Evolutionary conservation across 345 rosid species (phyloP).

Genomic region (Hypericum androsaemum): DNA sequence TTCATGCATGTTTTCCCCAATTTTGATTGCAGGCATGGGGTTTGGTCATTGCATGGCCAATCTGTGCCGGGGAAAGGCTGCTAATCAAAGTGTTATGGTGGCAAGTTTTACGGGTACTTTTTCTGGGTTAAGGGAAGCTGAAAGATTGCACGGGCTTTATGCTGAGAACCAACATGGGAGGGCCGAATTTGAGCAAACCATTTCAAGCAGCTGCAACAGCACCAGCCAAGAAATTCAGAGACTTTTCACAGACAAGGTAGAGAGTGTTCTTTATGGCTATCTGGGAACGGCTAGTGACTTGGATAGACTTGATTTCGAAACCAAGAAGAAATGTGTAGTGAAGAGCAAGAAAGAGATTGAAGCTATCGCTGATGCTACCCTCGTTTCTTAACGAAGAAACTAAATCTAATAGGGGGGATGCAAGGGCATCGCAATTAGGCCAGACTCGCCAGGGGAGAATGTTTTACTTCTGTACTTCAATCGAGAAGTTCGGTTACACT

Average conservation of each 20-base stretch:
- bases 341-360: constrained; percentile 40
- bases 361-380: constrained; percentile 16
- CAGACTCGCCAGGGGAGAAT: too few species aligned
- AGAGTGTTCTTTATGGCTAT: constrained; percentile 31
- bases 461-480: too few species aligned
- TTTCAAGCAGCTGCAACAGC: constrained; percentile 1
- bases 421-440: too few species aligned
- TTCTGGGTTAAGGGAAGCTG: constrained; percentile 39
- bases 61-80: constrained; percentile 36
- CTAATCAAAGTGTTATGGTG: constrained; percentile 38
- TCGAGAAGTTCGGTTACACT: too few species aligned
- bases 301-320: constrained; percentile 34
- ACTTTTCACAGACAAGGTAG: constrained; percentile 6
- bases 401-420: too few species aligned
- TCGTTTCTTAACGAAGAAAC: neutral
- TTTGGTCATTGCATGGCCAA: constrained; percentile 22
- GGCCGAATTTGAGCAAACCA: constrained; percentile 21
- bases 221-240: constrained; percentile 3
- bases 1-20: constrained; percentile 1
- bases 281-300: constrained; percentile 40
- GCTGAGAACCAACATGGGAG: constrained; percentile 29
- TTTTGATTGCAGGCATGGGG: constrained; percentile 29
- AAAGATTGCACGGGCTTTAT: constrained; percentile 32
- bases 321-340: constrained; percentile 26
- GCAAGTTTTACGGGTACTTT: constrained; percentile 32